Percentiles rank a stretch among this genome's conserved stretches.
Evolutionary conservation across 2,329 filamentous ascomycete genomes (phyloP).

Genomic region (Taxawa tesnikishii): DNA sequence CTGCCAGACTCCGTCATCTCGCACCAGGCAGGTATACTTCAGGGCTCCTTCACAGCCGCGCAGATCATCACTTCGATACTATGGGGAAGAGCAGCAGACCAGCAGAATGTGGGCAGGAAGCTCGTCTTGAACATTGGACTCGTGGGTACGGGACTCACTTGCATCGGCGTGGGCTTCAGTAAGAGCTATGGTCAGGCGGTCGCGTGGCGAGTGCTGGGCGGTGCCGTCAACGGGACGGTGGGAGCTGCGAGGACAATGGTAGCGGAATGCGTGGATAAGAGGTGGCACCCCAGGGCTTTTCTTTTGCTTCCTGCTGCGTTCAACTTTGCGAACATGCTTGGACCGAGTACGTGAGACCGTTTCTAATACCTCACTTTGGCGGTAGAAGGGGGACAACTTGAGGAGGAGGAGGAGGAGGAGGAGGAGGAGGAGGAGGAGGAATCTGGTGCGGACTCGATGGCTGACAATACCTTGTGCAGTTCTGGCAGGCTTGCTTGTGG

Average conservation of each 20-base stretch:
- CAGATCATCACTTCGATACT: slow-evolving; percentile 29
- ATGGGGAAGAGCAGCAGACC: slow-evolving; percentile 28
- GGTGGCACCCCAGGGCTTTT: slow-evolving; percentile 28
- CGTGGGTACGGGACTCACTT: slow-evolving; percentile 24
- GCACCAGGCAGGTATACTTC: slow-evolving; percentile 28
- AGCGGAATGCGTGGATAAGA: slow-evolving; percentile 25
- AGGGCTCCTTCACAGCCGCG: slow-evolving; percentile 28
- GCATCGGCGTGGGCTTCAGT: slow-evolving; percentile 27
- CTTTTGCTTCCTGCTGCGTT: slow-evolving; percentile 27
- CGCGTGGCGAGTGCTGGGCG: slow-evolving; percentile 25
- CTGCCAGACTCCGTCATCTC: slow-evolving; percentile 35
- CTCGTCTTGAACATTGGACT: slow-evolving; percentile 26
- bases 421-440: too few species aligned
- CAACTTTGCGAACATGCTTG: slow-evolving; percentile 28
- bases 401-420: too few species aligned
- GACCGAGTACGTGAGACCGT: slow-evolving; percentile 16
- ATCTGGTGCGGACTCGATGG: not conserved
- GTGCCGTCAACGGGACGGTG: slow-evolving; percentile 28
- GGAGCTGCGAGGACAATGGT: slow-evolving; percentile 30
- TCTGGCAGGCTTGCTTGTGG: slow-evolving; percentile 51
- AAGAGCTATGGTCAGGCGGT: slow-evolving; percentile 27
- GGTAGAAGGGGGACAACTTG: too few species aligned
- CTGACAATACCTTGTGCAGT: slow-evolving; percentile 25
- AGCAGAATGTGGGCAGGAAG: slow-evolving; percentile 32
- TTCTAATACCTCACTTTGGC: too few species aligned